Evolutionary conservation across 495 filamentous ascomycete genomes (phyloP).

Genomic region (Aspergillus ellipticus): DNA sequence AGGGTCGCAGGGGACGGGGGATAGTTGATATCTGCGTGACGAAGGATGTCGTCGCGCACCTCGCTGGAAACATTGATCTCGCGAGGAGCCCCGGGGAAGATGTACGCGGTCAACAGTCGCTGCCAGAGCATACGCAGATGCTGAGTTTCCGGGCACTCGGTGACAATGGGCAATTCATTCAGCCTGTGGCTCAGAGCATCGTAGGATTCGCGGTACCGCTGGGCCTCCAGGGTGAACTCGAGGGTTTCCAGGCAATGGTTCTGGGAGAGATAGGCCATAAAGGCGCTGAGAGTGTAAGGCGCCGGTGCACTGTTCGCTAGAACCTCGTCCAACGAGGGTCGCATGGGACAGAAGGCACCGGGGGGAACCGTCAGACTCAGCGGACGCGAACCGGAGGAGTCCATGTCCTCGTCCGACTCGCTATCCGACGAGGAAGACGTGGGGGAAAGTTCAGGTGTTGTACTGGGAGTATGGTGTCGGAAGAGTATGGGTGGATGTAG

Average conservation of each 20-base stretch:
- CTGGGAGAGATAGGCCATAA: conserved; percentile 95
- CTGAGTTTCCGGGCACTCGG: conserved; percentile 56
- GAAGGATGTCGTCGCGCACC: conserved; percentile 77
- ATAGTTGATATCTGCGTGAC: conserved; percentile 52
- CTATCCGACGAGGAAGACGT: conserved; percentile 39
- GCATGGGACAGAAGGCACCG: conserved; percentile 65
- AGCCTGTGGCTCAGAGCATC: conserved; percentile 48
- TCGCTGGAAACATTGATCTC: conserved; percentile 91
- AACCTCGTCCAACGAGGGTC: conserved; percentile 82
- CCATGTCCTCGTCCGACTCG: conserved; percentile 58
- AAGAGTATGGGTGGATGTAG: conserved; percentile 41
- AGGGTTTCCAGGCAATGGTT: conserved; percentile 97
- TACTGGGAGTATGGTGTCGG: conserved; percentile 37
- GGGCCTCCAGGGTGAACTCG: conserved; percentile 95
- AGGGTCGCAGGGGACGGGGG: conserved; percentile 77
- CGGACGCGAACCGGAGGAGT: conserved; percentile 52
- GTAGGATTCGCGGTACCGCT: conserved; percentile 80
- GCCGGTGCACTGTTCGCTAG: conserved; percentile 80
- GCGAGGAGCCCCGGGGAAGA: conserved; percentile 65
- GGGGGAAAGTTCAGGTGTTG: conserved; percentile 44
- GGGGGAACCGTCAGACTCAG: conserved; percentile 59
- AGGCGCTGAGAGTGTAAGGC: conserved; percentile 89
- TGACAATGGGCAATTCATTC: conserved; percentile 35
- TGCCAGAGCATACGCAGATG: conserved; percentile 74
- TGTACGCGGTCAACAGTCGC: conserved; percentile 52